phyloP scores from a whole-genome alignment of 352 stramenopile species.

The Globisporangium echinulatum region DNA sequence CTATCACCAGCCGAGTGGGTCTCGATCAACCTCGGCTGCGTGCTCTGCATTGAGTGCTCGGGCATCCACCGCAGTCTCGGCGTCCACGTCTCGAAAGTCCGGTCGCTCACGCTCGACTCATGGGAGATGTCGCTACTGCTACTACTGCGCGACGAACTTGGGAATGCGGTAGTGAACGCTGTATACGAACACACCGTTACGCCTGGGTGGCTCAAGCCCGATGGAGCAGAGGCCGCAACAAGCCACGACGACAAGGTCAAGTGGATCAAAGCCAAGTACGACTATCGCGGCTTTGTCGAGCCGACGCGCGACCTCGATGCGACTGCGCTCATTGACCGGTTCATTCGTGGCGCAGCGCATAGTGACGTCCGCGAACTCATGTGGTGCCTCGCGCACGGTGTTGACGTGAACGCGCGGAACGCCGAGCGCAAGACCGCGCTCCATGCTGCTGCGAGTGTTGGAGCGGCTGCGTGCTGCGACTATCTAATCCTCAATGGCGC shows the following conservation, averaged over 20 bases:
- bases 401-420: constrained; percentile 61
- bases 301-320: constrained; percentile 15
- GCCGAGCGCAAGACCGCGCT: constrained; percentile 54
- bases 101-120: constrained; percentile 86
- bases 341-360: constrained; percentile 32
- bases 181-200: constrained; percentile 62
- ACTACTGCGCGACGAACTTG: constrained; percentile 59
- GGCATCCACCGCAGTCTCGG: constrained; percentile 95
- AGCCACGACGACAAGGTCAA: constrained; percentile 68
- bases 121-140: constrained; percentile 78
- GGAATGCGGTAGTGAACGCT: constrained; percentile 62
- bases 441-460: constrained; percentile 34
- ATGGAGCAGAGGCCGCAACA: constrained; percentile 16
- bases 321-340: constrained; percentile 32
- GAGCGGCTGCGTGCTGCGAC: constrained; percentile 48
- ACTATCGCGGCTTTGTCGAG: constrained; percentile 65
- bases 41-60: constrained; percentile 96
- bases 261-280: constrained; percentile 85
- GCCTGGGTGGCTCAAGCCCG: constrained; percentile 44
- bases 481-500: constrained; percentile 79
- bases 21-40: constrained; percentile 93
- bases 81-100: constrained; percentile 96
- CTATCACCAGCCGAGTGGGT: constrained; percentile 90
- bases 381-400: constrained; percentile 73
- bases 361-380: constrained; percentile 58